Conservation (phyloP, 2,329 filamentous ascomycete species). For the Aspergillus sergii region DNA sequence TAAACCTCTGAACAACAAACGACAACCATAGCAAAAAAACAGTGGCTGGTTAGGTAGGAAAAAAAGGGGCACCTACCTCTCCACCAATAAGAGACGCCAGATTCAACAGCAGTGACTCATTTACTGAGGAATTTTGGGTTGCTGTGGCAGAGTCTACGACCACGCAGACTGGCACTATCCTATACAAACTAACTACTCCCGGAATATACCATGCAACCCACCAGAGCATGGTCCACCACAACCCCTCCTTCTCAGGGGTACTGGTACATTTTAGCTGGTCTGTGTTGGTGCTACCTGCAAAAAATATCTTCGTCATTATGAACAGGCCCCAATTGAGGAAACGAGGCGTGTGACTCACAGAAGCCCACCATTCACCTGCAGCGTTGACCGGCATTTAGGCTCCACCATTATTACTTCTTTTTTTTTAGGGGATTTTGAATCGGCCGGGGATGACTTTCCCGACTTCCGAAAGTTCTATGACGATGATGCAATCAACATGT, state of each 20-base stretch:
- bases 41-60: background rate
- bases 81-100: background rate
- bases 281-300: background rate
- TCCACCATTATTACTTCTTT: background rate
- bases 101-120: background rate
- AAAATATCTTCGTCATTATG: background rate
- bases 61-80: background rate
- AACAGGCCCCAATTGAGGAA: background rate
- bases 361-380: background rate
- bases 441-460: background rate
- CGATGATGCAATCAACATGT: background rate
- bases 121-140: background rate
- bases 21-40: background rate
- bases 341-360: slow-evolving; percentile 3
- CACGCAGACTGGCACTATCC: background rate
- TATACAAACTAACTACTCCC: background rate
- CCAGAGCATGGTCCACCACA: background rate
- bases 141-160: background rate
- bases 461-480: background rate
- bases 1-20: background rate
- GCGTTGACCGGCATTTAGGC: background rate
- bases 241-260: background rate
- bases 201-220: background rate
- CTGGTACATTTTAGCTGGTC: background rate
- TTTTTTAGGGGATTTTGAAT: background rate